These are phyloP conservation scores for Pichia kudriavzevii DNA, from an alignment of 1,139 yeast genomes.

Conservation along the genomic window DNA sequence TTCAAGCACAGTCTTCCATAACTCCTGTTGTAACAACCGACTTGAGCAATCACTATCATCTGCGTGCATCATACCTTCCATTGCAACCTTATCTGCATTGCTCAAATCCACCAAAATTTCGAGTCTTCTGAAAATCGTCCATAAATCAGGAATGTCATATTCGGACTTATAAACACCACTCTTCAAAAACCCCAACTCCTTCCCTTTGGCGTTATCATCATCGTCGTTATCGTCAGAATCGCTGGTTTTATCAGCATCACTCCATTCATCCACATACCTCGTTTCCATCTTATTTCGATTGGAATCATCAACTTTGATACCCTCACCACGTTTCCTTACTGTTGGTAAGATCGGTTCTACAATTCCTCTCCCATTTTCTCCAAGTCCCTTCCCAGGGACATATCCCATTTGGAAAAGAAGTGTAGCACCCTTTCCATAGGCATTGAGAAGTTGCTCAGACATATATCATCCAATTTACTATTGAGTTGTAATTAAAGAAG, in stretches of 20 bases:
- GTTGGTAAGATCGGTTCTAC: slow-evolving; percentile 69
- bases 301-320: slow-evolving; percentile 52
- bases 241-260: slow-evolving; percentile 7
- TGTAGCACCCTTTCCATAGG: slow-evolving; percentile 82
- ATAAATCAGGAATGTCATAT: slow-evolving; percentile 25
- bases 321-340: slow-evolving; percentile 58
- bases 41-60: too few species aligned
- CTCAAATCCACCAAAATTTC: slow-evolving; percentile 3
- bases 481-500: too few species aligned
- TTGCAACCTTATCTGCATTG: too few species aligned
- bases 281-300: slow-evolving; percentile 17
- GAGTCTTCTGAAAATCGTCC: slow-evolving; percentile 15
- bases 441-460: slow-evolving; percentile 9
- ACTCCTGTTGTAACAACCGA: too few species aligned
- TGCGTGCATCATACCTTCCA: too few species aligned
- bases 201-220: slow-evolving; percentile 17
- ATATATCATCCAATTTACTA: too few species aligned
- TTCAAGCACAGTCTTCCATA: too few species aligned
- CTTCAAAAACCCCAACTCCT: slow-evolving; percentile 13
- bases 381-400: slow-evolving; percentile 74
- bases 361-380: slow-evolving; percentile 64
- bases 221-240: slow-evolving; percentile 21
- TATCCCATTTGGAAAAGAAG: slow-evolving; percentile 84
- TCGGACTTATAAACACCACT: slow-evolving; percentile 12
- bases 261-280: slow-evolving; percentile 10